Evolutionary conservation across 148 eudicot genomes (phyloP).

Genomic region (Salicornia ramosissima): DNA sequence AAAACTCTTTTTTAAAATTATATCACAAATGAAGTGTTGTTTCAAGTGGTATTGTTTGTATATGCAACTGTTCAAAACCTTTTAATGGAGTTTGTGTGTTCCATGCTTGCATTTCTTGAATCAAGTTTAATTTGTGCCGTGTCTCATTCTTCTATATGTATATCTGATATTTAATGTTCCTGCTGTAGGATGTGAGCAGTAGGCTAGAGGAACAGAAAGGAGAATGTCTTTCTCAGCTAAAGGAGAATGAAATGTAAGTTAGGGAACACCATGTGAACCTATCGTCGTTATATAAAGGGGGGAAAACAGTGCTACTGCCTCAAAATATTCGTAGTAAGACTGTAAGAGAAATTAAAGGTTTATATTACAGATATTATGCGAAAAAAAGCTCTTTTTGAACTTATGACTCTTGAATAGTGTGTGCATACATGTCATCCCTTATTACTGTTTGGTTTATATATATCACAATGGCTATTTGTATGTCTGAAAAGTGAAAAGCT

Average conservation of each 20-base stretch:
- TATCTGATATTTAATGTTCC: background rate
- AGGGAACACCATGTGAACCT: slow-evolving; percentile 15
- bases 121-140: slow-evolving; percentile 1
- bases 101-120: background rate
- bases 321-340: background rate
- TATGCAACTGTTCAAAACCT: background rate
- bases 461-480: too few species aligned
- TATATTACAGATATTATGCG: too few species aligned
- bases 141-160: slow-evolving; percentile 4
- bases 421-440: background rate
- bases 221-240: slow-evolving; percentile 75
- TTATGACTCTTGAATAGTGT: background rate
- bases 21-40: background rate
- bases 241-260: slow-evolving; percentile 92
- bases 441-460: too few species aligned
- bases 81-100: background rate
- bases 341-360: background rate
- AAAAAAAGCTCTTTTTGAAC: background rate
- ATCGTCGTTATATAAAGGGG: background rate
- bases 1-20: too few species aligned
- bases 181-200: slow-evolving; percentile 74
- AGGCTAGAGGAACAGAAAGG: slow-evolving; percentile 91
- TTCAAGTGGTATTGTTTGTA: background rate
- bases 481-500: background rate
- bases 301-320: background rate